phyloP scores from a whole-genome alignment of 495 filamentous ascomycete genomes.

The Cryomyces antarcticus region DNA sequence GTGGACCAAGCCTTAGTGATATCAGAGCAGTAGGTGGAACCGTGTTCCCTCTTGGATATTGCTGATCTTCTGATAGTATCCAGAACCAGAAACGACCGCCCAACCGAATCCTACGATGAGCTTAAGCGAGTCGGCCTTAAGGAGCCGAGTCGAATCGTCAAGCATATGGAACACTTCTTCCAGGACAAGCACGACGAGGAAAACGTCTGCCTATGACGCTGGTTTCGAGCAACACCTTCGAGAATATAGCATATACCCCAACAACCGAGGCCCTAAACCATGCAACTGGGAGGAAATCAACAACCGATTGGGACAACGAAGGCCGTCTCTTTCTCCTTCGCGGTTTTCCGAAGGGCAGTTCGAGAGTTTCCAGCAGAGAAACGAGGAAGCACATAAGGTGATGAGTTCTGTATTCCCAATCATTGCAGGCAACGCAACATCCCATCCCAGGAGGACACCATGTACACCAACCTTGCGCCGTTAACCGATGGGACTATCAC shows the following conservation, averaged over 20 bases:
- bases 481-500: neutral
- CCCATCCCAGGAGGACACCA: neutral
- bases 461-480: neutral
- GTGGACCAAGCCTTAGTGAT: slow-evolving; percentile 9
- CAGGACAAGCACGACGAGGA: slow-evolving; percentile 2
- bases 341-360: slow-evolving; percentile 1
- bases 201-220: neutral
- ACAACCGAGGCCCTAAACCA: neutral
- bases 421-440: slow-evolving; percentile 1
- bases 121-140: slow-evolving; percentile 3
- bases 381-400: neutral
- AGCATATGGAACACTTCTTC: slow-evolving; percentile 2
- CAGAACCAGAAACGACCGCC: neutral
- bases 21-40: slow-evolving; percentile 5
- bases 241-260: slow-evolving; percentile 1
- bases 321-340: slow-evolving; percentile 3
- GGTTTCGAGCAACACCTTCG: slow-evolving; percentile 3
- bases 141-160: slow-evolving; percentile 3
- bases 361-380: neutral
- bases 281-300: neutral
- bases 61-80: neutral
- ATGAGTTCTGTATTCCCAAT: slow-evolving; percentile 2
- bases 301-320: neutral
- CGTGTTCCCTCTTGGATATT: neutral
- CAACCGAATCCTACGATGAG: slow-evolving; percentile 1